These are phyloP conservation scores for Paragyromitra xinjiangensis DNA, from an alignment of 495 filamentous ascomycete genomes.

Conservation along the genomic window DNA sequence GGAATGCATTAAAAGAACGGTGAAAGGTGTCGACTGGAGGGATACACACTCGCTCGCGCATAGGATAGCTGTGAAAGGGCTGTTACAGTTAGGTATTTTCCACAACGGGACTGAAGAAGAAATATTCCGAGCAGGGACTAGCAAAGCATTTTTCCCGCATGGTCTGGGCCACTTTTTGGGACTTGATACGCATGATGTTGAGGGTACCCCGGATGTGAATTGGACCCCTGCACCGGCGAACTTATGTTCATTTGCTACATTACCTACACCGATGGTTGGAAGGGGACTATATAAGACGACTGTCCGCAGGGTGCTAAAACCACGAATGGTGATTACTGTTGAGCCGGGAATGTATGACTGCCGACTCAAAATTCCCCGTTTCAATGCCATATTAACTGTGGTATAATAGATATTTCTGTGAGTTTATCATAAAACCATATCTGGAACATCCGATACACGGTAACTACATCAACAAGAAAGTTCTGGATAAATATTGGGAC, in stretches of 20 bases:
- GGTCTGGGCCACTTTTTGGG: constrained; percentile 90
- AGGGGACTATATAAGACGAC: constrained; percentile 51
- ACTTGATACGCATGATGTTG: constrained; percentile 87
- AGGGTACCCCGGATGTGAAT: constrained; percentile 62
- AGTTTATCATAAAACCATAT: constrained; percentile 68
- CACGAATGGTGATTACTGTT: constrained; percentile 83
- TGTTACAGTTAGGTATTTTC: constrained; percentile 75
- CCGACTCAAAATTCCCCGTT: background rate
- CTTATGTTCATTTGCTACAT: constrained; percentile 29
- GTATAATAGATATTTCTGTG: constrained; percentile 68
- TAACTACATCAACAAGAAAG: constrained; percentile 76
- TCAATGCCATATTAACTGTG: background rate
- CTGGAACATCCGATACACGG: constrained; percentile 69
- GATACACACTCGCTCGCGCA: constrained; percentile 76
- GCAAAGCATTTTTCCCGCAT: constrained; percentile 87
- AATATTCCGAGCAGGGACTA: constrained; percentile 72
- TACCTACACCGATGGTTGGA: constrained; percentile 46
- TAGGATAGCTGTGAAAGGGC: constrained; percentile 72
- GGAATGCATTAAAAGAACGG: constrained; percentile 73
- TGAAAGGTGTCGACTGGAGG: constrained; percentile 71
- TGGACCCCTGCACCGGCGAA: constrained; percentile 45
- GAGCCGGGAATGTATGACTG: constrained; percentile 78
- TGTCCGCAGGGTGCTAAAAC: constrained; percentile 64
- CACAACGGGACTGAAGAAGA: constrained; percentile 68
- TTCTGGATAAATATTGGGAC: constrained; percentile 74